phyloP scores from a whole-genome alignment of 331 rosid genomes.

The Cucumis variabilis region DNA sequence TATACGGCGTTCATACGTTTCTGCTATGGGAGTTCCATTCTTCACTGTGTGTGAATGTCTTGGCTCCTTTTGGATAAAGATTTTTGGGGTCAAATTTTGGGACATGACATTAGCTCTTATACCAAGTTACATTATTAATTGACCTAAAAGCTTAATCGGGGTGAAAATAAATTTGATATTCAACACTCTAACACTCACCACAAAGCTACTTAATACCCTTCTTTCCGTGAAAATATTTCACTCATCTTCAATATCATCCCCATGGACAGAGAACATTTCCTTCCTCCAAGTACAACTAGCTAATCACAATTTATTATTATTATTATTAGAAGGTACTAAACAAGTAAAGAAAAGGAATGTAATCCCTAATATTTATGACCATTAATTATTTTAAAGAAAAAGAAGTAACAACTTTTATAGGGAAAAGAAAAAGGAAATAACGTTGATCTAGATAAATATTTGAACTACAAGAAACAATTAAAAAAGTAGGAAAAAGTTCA shows the following conservation, averaged over 20 bases:
- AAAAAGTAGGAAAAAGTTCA: slow-evolving; percentile 18
- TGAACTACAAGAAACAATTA: neutral
- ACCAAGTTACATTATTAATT: too few relatives aligned
- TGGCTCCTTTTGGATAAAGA: too few relatives aligned
- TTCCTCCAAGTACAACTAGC: neutral
- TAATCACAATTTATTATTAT: neutral
- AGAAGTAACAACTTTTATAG: neutral
- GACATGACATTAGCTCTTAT: too few relatives aligned
- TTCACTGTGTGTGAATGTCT: too few relatives aligned
- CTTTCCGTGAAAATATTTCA: too few relatives aligned
- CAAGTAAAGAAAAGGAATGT: neutral
- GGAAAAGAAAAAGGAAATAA: neutral
- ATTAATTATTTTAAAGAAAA: neutral
- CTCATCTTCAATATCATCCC: neutral
- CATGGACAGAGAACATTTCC: neutral
- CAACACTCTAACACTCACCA: too few relatives aligned
- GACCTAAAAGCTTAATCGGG: too few relatives aligned
- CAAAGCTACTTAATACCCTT: too few relatives aligned
- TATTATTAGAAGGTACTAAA: neutral
- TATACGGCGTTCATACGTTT: too few relatives aligned
- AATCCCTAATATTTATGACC: neutral
- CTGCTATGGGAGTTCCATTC: too few relatives aligned
- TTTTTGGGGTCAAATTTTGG: too few relatives aligned
- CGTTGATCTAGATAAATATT: neutral
- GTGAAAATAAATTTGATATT: too few relatives aligned